Evolutionary conservation across 1,139 yeast species (phyloP).

Genomic region (Zhuliangozyma blackwelliae): DNA sequence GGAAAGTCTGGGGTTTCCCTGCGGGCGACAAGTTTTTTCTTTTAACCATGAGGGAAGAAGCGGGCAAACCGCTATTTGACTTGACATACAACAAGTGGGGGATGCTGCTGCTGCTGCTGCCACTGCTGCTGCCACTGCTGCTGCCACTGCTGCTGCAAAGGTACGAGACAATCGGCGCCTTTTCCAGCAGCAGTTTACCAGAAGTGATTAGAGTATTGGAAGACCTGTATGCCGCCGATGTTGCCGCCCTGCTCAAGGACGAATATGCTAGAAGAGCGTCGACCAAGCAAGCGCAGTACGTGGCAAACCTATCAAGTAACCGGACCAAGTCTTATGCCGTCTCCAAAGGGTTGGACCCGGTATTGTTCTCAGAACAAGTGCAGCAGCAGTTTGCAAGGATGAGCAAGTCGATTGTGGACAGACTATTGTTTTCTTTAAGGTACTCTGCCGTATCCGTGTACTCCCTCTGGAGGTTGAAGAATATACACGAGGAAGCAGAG

Average conservation of each 20-base stretch:
- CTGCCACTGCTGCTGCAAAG: no score
- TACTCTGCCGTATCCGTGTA: no score
- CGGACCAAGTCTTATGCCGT: not conserved
- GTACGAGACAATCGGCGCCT: no score
- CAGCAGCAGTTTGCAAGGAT: not conserved
- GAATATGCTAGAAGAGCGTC: conserved; percentile 4
- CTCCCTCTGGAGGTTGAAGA: no score
- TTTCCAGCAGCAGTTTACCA: conserved; percentile 6
- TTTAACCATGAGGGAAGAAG: conserved; percentile 10
- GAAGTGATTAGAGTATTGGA: conserved; percentile 2
- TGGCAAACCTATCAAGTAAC: not conserved
- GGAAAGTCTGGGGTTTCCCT: conserved; percentile 28
- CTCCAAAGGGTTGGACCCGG: not conserved
- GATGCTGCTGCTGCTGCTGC: no score
- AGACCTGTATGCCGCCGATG: not conserved
- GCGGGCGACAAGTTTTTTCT: conserved; percentile 14
- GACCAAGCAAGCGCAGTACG: conserved; percentile 2
- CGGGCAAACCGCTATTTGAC: conserved; percentile 11
- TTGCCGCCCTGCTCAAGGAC: not conserved
- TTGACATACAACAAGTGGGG: conserved; percentile 14
- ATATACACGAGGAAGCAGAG: no score
- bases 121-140: no score
- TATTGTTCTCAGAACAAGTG: conserved; percentile 1
- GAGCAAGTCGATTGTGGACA: no score
- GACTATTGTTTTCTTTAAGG: no score